A percentile compares a stretch with the other conserved stretches of the same genome.
These are phyloP conservation scores for Phaeophleospora eucalypticola DNA, from an alignment of 2,329 filamentous ascomycete species.

Conservation along the genomic window DNA sequence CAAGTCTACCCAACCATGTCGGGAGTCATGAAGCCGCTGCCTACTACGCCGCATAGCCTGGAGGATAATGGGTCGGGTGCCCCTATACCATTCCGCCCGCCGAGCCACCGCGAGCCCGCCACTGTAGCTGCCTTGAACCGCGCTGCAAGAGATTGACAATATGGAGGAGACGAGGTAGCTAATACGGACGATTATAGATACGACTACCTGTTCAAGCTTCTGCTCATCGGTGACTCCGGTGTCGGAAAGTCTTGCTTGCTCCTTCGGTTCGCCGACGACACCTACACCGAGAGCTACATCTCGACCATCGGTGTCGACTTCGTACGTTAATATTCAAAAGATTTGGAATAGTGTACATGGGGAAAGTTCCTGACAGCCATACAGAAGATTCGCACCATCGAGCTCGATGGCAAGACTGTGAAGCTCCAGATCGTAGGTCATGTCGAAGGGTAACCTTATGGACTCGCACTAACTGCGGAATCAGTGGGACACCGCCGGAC, in stretches of 20 bases:
- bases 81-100: too few relatives aligned
- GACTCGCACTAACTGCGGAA: not conserved
- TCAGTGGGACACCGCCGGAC: constrained; percentile 98
- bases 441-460: not conserved
- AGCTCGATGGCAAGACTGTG: constrained; percentile 98
- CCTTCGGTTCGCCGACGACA: constrained; percentile 96
- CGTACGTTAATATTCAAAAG: constrained; percentile 57
- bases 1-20: too few relatives aligned
- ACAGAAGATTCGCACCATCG: constrained; percentile 99
- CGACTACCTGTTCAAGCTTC: constrained; percentile 99
- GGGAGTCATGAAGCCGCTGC: too few relatives aligned
- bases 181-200: constrained; percentile 61
- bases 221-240: constrained; percentile 99
- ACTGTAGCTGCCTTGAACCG: too few relatives aligned
- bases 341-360: not conserved
- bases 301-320: constrained; percentile 99
- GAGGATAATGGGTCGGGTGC: too few relatives aligned
- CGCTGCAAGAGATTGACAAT: not conserved
- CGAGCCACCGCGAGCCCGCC: too few relatives aligned
- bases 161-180: not conserved
- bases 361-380: constrained; percentile 29
- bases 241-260: constrained; percentile 99
- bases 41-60: too few relatives aligned
- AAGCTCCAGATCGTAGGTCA: constrained; percentile 92
- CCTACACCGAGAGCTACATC: constrained; percentile 99